Conservation (phyloP, 345 rosid genomes). For the Boechera stricta region DNA sequence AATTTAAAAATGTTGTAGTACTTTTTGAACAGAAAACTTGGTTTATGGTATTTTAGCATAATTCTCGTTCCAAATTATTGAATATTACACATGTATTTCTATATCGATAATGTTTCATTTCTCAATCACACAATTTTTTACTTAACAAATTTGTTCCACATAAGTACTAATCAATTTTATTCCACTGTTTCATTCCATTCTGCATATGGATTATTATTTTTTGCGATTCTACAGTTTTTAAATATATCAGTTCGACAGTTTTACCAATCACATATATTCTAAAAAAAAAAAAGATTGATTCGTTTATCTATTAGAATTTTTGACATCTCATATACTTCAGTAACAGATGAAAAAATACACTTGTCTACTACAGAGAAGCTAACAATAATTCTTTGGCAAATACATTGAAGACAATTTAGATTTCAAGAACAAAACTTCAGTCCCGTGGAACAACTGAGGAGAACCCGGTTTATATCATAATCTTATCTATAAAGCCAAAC, state of each 20-base stretch:
- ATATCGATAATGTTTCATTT: not conserved
- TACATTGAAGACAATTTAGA: not conserved
- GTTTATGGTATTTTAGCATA: not conserved
- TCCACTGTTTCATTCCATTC: too few relatives aligned
- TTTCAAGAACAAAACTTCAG: not conserved
- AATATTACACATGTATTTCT: not conserved
- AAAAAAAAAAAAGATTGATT: not conserved
- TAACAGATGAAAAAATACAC: not conserved
- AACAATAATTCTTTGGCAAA: not conserved
- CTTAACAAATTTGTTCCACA: too few relatives aligned
- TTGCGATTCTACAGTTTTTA: too few relatives aligned
- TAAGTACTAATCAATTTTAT: too few relatives aligned
- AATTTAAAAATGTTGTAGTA: not conserved
- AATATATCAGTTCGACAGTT: too few relatives aligned
- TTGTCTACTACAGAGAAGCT: not conserved
- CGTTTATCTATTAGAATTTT: not conserved
- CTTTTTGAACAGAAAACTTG: not conserved
- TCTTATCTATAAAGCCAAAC: conserved; percentile 10
- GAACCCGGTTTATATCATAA: not conserved
- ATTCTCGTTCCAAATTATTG: not conserved
- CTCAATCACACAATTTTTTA: too few relatives aligned
- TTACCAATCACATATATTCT: not conserved
- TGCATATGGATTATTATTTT: too few relatives aligned
- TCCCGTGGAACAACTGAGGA: not conserved
- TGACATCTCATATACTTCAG: not conserved